phyloP scores from a whole-genome alignment of 2,329 filamentous ascomycete genomes.

The Aciculosporium take region DNA sequence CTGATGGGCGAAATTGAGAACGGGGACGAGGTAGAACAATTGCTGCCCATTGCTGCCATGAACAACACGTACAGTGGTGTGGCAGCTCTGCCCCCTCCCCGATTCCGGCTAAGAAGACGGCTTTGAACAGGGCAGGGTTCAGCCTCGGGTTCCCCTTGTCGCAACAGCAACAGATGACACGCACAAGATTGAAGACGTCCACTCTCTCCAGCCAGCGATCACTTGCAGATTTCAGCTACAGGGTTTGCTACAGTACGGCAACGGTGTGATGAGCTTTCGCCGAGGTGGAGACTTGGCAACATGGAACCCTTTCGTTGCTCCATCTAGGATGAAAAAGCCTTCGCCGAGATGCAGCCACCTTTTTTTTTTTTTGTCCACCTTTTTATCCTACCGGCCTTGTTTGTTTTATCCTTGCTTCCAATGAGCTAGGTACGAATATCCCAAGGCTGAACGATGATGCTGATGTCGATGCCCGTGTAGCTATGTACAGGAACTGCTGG shows the following conservation, averaged over 20 bases:
- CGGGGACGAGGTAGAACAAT: background rate
- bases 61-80: background rate
- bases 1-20: background rate
- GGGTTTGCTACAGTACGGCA: background rate
- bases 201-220: background rate
- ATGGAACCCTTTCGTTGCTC: background rate
- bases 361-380: background rate
- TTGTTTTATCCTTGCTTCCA: too few species aligned
- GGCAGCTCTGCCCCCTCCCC: conserved; percentile 1
- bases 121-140: background rate
- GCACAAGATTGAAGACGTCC: too few species aligned
- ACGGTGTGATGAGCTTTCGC: conserved; percentile 1
- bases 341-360: background rate
- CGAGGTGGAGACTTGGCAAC: background rate
- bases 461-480: too few species aligned
- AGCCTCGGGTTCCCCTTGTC: too few species aligned
- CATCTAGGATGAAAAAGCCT: background rate
- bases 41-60: background rate
- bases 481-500: too few species aligned
- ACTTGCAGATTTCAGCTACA: conserved; percentile 5
- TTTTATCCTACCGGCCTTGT: too few species aligned
- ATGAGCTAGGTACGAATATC: too few species aligned
- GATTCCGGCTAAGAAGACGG: background rate
- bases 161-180: background rate
- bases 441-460: background rate